Percentiles rank a stretch among this genome's conserved stretches.
These are phyloP conservation scores for Raddia distichophylla DNA, from an alignment of 176 grass and related monocot species.

Conservation along the genomic window DNA sequence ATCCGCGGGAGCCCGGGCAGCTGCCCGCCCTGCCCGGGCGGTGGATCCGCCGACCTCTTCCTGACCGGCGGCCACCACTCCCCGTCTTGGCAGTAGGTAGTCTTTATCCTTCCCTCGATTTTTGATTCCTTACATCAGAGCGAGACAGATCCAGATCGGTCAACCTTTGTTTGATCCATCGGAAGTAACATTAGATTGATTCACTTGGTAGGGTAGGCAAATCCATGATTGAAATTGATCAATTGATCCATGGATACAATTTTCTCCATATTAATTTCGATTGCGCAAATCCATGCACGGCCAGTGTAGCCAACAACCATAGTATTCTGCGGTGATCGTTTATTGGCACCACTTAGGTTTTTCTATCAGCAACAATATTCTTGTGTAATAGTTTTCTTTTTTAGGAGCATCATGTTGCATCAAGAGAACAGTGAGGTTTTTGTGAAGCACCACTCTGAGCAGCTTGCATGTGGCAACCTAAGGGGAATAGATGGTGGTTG, in stretches of 20 bases:
- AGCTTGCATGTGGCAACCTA: constrained; percentile 51
- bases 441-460: constrained; percentile 43
- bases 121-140: not conserved
- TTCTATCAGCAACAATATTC: not conserved
- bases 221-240: not conserved
- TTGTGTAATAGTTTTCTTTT: constrained; percentile 3
- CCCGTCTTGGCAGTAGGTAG: not conserved
- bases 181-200: not conserved
- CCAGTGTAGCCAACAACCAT: not conserved
- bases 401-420: constrained; percentile 49
- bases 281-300: not conserved
- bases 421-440: constrained; percentile 53
- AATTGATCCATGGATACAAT: not conserved
- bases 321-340: not conserved
- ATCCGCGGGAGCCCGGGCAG: too few species aligned
- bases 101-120: not conserved
- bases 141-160: not conserved
- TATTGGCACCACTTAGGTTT: not conserved
- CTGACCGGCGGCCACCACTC: not conserved
- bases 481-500: constrained; percentile 41
- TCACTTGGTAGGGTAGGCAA: not conserved
- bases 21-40: too few species aligned
- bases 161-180: not conserved
- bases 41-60: too few species aligned
- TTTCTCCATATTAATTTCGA: not conserved